Conservation (phyloP, 306 rosid species). For the Adenanthera pavonina region DNA sequence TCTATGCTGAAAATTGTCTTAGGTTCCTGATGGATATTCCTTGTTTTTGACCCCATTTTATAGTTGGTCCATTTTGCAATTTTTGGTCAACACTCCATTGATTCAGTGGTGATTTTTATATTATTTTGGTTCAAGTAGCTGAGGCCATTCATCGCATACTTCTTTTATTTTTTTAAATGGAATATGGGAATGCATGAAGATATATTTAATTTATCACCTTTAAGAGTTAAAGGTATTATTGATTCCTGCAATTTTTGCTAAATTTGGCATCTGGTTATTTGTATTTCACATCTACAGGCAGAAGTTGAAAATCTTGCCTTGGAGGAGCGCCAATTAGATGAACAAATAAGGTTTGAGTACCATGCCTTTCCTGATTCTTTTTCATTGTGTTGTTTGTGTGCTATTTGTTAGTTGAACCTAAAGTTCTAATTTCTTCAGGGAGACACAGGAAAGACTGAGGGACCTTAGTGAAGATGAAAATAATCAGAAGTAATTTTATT, state of each 20-base stretch:
- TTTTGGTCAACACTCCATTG: conserved; percentile 22
- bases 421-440: conserved; percentile 58
- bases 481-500: conserved; percentile 70
- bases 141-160: conserved; percentile 21
- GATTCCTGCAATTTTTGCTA: not conserved
- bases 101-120: not conserved
- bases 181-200: conserved; percentile 21
- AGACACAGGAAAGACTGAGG: conserved; percentile 85
- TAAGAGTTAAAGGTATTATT: conserved; percentile 17
- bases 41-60: not conserved
- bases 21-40: not conserved
- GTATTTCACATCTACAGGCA: conserved; percentile 58
- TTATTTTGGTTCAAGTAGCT: conserved; percentile 31
- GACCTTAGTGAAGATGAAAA: conserved; percentile 86
- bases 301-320: conserved; percentile 80
- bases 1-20: conserved; percentile 3
- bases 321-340: conserved; percentile 75
- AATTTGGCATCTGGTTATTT: conserved; percentile 31
- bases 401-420: conserved; percentile 34
- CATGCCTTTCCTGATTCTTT: conserved; percentile 36
- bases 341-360: conserved; percentile 71
- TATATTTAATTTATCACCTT: conserved; percentile 19
- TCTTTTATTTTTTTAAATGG: conserved; percentile 25
- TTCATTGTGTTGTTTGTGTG: conserved; percentile 22
- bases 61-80: not conserved